phyloP scores from a whole-genome alignment of 1,284 basidiomycete species.

The Cutaneotrichosporon cutaneum region DNA sequence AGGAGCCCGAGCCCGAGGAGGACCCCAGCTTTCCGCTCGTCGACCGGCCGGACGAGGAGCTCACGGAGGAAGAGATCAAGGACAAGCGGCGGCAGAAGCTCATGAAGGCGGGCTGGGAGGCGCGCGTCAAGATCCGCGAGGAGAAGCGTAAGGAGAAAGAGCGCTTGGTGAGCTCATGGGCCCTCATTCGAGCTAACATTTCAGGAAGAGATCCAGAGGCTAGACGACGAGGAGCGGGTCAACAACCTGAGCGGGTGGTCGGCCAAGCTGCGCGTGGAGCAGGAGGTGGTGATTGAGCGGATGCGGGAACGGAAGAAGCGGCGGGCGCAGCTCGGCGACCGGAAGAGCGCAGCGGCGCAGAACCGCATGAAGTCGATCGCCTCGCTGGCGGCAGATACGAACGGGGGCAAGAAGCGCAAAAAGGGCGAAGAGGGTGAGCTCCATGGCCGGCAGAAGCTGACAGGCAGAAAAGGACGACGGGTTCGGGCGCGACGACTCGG shows the following conservation, averaged over 20 bases:
- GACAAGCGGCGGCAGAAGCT: slow-evolving; percentile 93
- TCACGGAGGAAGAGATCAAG: slow-evolving; percentile 89
- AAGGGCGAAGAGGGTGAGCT: slow-evolving; percentile 69
- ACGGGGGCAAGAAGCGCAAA: slow-evolving; percentile 68
- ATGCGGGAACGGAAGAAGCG: slow-evolving; percentile 82
- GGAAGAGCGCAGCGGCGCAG: slow-evolving; percentile 94
- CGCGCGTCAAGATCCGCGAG: slow-evolving; percentile 75
- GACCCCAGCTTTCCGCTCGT: slow-evolving; percentile 84
- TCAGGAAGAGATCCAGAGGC: slow-evolving; percentile 67
- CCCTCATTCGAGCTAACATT: neutral
- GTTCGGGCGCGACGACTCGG: slow-evolving; percentile 92
- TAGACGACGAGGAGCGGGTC: slow-evolving; percentile 76
- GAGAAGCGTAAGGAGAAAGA: slow-evolving; percentile 86
- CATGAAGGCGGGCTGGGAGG: slow-evolving; percentile 93
- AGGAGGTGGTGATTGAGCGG: slow-evolving; percentile 74
- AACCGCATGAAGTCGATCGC: slow-evolving; percentile 97
- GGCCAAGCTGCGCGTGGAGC: slow-evolving; percentile 66
- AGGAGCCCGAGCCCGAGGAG: slow-evolving; percentile 61
- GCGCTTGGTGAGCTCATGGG: slow-evolving; percentile 53
- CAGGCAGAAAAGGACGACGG: slow-evolving; percentile 69
- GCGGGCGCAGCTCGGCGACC: slow-evolving; percentile 78
- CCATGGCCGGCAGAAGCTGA: slow-evolving; percentile 30
- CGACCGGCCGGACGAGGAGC: slow-evolving; percentile 86
- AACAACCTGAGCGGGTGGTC: slow-evolving; percentile 72
- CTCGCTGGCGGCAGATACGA: slow-evolving; percentile 75